A percentile compares a stretch with the other conserved stretches of the same genome.
These are phyloP conservation scores for Fusarium miscanthi DNA, from an alignment of 2,329 filamentous ascomycete species.

Conservation along the genomic window DNA sequence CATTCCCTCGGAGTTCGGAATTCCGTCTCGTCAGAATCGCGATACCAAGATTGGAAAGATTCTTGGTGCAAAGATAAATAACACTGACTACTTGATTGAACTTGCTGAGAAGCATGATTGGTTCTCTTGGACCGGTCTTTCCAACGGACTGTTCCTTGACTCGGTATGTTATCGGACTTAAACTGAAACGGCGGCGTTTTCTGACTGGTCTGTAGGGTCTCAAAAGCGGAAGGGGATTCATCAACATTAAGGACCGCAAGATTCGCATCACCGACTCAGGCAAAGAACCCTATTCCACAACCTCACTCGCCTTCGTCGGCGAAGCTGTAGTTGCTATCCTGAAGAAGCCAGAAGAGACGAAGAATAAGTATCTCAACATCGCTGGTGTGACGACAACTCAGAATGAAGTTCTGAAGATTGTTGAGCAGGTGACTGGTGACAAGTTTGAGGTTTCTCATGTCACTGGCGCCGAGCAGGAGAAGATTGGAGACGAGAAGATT, in stretches of 20 bases:
- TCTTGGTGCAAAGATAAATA: background rate
- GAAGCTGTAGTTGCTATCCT: constrained; percentile 5
- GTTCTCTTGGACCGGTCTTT: constrained; percentile 10
- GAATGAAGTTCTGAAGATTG: background rate
- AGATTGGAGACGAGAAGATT: constrained; percentile 11
- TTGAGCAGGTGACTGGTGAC: background rate
- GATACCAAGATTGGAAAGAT: constrained; percentile 6
- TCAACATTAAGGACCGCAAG: constrained; percentile 3
- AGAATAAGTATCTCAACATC: constrained; percentile 5
- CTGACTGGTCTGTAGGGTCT: background rate
- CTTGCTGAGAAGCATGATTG: constrained; percentile 10
- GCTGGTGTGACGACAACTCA: constrained; percentile 13
- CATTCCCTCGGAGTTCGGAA: constrained; percentile 11
- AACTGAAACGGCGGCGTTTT: rapidly evolving
- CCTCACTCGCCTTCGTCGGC: background rate
- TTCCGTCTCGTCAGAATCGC: constrained; percentile 4
- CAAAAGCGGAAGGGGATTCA: background rate
- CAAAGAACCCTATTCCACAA: constrained; percentile 8
- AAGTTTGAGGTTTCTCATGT: constrained; percentile 3
- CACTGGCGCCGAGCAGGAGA: background rate
- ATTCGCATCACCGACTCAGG: constrained; percentile 17
- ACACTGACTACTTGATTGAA: constrained; percentile 18
- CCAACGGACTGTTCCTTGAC: constrained; percentile 3
- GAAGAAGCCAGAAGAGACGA: background rate
- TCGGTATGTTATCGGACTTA: background rate